phyloP scores from a whole-genome alignment of 257 asterid species.

The Fraxinus pennsylvanica region DNA sequence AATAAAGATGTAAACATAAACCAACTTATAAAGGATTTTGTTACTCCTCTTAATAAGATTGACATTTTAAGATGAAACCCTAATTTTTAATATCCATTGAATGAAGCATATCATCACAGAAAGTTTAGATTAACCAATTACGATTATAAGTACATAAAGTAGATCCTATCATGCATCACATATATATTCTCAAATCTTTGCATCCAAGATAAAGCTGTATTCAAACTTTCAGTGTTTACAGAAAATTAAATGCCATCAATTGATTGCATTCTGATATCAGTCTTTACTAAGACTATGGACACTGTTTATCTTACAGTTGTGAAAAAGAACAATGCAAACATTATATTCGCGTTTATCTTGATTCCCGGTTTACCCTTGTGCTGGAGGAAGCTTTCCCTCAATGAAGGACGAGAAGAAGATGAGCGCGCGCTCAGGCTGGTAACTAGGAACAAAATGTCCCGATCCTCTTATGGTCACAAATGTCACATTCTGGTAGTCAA shows the following conservation, averaged over 20 bases:
- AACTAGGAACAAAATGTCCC: conserved; percentile 60
- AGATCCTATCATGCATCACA: background rate
- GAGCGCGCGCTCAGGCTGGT: conserved; percentile 53
- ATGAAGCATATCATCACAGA: too few species aligned
- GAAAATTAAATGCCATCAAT: background rate
- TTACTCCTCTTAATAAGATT: too few species aligned
- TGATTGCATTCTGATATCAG: background rate
- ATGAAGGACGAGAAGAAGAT: conserved; percentile 48
- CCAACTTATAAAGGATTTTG: too few species aligned
- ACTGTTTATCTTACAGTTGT: background rate
- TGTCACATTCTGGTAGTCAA: conserved; percentile 49
- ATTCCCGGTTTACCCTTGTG: background rate
- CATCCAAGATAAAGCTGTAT: background rate
- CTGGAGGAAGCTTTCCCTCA: conserved; percentile 55
- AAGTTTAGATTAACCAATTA: too few species aligned
- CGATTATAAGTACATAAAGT: too few species aligned
- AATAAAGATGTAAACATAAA: too few species aligned
- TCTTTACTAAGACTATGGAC: background rate
- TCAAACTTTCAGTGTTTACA: background rate
- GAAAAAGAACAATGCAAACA: background rate
- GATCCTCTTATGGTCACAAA: conserved; percentile 58
- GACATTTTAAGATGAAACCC: too few species aligned
- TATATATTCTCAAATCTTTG: background rate
- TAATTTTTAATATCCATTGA: too few species aligned
- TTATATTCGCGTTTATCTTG: background rate